phyloP scores from a whole-genome alignment of 1,139 yeast species.

The Diutina catenulata region DNA sequence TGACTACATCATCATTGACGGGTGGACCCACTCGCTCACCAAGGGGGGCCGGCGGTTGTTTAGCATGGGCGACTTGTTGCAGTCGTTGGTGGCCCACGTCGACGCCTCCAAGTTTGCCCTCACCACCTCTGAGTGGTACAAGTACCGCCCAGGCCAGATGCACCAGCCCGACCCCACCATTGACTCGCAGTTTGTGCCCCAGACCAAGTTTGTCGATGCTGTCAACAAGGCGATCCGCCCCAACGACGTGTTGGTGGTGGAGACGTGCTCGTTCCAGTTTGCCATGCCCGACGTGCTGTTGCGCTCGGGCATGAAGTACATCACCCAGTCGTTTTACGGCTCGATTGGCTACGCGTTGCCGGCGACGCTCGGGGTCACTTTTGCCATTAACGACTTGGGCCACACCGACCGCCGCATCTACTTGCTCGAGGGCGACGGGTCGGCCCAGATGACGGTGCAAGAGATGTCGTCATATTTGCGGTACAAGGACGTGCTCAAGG shows the following conservation, averaged over 20 bases:
- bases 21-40: background rate
- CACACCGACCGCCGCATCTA: slow-evolving; percentile 41
- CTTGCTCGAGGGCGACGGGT: slow-evolving; percentile 79
- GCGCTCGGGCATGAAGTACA: slow-evolving; percentile 37
- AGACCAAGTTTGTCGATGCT: slow-evolving; percentile 18
- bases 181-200: slow-evolving; percentile 12
- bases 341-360: slow-evolving; percentile 86
- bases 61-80: background rate
- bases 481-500: no score
- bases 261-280: slow-evolving; percentile 72
- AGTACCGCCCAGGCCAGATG: background rate
- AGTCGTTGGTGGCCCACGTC: slow-evolving; percentile 15
- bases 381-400: slow-evolving; percentile 50
- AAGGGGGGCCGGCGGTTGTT: slow-evolving; percentile 3
- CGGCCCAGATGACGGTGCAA: slow-evolving; percentile 83
- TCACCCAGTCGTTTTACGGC: slow-evolving; percentile 63
- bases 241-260: slow-evolving; percentile 57
- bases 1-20: background rate
- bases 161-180: background rate
- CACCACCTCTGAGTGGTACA: background rate
- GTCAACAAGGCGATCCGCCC: slow-evolving; percentile 31
- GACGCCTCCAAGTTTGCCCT: background rate
- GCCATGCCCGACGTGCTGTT: slow-evolving; percentile 52
- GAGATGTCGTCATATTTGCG: slow-evolving; percentile 64
- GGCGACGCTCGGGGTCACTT: slow-evolving; percentile 66